Base-by-base conservation (phyloP, 768 basidiomycete species). In the Holtermanniella nyarrowii region DNA sequence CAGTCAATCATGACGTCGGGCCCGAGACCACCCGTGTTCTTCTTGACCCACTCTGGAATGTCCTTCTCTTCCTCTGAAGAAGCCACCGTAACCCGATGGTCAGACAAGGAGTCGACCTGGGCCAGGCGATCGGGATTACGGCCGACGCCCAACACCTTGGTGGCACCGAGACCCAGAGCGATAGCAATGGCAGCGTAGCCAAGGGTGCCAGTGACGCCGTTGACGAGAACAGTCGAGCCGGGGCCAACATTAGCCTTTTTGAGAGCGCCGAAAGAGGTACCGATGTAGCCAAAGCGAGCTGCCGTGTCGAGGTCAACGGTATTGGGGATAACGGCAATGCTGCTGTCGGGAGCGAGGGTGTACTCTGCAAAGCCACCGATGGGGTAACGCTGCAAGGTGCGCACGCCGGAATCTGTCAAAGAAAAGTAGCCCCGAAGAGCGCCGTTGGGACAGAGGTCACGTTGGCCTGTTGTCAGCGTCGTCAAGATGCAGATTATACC, bases 181-280 rank as follows among this genome's bases (percentile, higher is more conserved):
- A 52, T 52, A 18, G 46, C 47, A 14, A 57, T 52, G 2, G 55
- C 55, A 2, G 50, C 46, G 43, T 48, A 43, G 24, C 55, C 55
- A 5, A 57, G 48, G 1, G 51, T 57, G 4, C 55, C 55, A 27
- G 55, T 57, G 7, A 57, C 55, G 31, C 55, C 55, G 37, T 57
- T 57, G 47, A 57, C 49, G 39, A 57, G 45, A 31, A 57, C 46
- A 2, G 55, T 52, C 37, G n/a, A 24, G 3, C 26, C 55, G 1
- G 55, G 51, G n/a, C 51, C 51, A 13, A 50, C 26, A 2, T 42
- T 21, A 10, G 16, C 55, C 24, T 46, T 44, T 26, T 46, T 27
- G 25, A 57, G 55, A 5, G 46, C 55, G 13, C 3, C 55, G 44
- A 27, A 57, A 4, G 55, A 57, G 13, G 55, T 57, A 4, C 55